Evolutionary conservation across 768 basidiomycete species (phyloP).

Genomic region (Hypholoma fasciculare): DNA sequence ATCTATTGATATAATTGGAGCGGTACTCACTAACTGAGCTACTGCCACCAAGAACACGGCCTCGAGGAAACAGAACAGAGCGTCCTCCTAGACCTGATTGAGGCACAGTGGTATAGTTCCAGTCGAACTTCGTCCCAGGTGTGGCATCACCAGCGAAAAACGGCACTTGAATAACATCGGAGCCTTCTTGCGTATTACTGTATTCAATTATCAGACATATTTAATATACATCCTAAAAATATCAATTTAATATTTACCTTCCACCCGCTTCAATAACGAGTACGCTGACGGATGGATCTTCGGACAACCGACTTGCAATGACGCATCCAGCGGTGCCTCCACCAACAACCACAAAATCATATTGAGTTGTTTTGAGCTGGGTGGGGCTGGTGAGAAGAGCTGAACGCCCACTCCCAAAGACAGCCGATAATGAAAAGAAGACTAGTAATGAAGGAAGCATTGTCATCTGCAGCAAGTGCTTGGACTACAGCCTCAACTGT

Average conservation of each 20-base stretch:
- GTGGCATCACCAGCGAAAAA: constrained; percentile 10
- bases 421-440: not conserved
- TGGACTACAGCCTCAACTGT: too few relatives aligned
- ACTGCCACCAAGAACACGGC: constrained; percentile 26
- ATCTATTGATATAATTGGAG: not conserved
- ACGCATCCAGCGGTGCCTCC: constrained; percentile 33
- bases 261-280: constrained; percentile 32
- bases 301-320: constrained; percentile 31
- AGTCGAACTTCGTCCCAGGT: constrained; percentile 17
- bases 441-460: not conserved
- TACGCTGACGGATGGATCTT: constrained; percentile 27
- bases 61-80: constrained; percentile 22
- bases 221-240: too few relatives aligned
- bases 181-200: constrained; percentile 7
- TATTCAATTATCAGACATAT: not conserved
- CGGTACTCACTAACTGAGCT: constrained; percentile 23
- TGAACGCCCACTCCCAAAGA: not conserved
- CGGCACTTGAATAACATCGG: constrained; percentile 6
- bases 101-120: constrained; percentile 29
- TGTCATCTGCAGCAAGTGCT: not conserved
- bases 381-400: not conserved
- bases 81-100: constrained; percentile 22
- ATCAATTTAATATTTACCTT: constrained; percentile 12
- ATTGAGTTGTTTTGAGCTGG: constrained; percentile 7
- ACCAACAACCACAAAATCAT: constrained; percentile 30